Percentiles rank a stretch among this genome's conserved stretches.
phyloP scores from a whole-genome alignment of 306 rosid species.

The Lupinus albus region DNA sequence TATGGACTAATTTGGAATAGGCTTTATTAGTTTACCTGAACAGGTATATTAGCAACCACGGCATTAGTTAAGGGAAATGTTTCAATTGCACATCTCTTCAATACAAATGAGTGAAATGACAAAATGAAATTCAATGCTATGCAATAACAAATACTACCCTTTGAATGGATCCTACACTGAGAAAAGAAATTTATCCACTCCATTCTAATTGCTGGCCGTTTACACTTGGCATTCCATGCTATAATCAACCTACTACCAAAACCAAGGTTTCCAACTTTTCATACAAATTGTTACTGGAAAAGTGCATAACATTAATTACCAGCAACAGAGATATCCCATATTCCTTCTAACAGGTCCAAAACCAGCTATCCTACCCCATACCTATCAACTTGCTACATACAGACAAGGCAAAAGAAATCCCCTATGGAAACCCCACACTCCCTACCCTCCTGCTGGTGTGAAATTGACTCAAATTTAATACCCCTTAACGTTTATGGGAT shows the following conservation, averaged over 20 bases:
- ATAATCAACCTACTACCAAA: constrained; percentile 25
- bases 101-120: constrained; percentile 30
- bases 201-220: constrained; percentile 20
- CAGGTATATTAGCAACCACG: constrained; percentile 3
- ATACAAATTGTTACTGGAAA: constrained; percentile 30
- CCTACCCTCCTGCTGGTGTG: constrained; percentile 47
- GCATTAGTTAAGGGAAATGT: constrained; percentile 11
- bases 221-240: constrained; percentile 18
- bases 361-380: constrained; percentile 51
- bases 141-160: constrained; percentile 1
- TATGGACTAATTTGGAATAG: constrained; percentile 13
- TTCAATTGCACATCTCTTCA: constrained; percentile 14
- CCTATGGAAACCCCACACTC: constrained; percentile 47
- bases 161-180: constrained; percentile 1
- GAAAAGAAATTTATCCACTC: constrained; percentile 18
- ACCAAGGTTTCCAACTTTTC: constrained; percentile 6
- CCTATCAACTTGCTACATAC: constrained; percentile 48
- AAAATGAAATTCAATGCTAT: constrained; percentile 31
- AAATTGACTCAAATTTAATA: constrained; percentile 52
- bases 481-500: constrained; percentile 40
- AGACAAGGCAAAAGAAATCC: constrained; percentile 47
- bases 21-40: constrained; percentile 37
- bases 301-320: constrained; percentile 42
- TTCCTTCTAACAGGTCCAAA: constrained; percentile 50
- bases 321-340: constrained; percentile 18